These are phyloP conservation scores for thale cress (Arabidopsis thaliana) DNA, from an alignment of 345 rosid genomes.

Conservation along the genomic window TAIR10.1 NC_003075.7:17155001-17155500, in stretches of 20 bases:
- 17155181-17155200: constrained; percentile 9
- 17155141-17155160: constrained; percentile 29
- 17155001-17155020: background rate
- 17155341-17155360: constrained; percentile 29
- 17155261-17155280: constrained; percentile 17
- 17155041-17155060: background rate
- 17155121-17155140: constrained; percentile 25
- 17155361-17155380: constrained; percentile 27
- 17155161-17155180: constrained; percentile 21
- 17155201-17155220: constrained; percentile 30
- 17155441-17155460: constrained; percentile 36
- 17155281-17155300: constrained; percentile 19
- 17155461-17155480: constrained; percentile 35
- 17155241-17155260: constrained; percentile 25
- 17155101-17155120: constrained; percentile 28
- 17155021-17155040: constrained; percentile 19
- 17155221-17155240: constrained; percentile 30
- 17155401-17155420: constrained; percentile 44
- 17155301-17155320: constrained; percentile 15
- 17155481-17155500: background rate
- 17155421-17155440: constrained; percentile 45
- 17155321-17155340: constrained; percentile 30
- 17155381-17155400: constrained; percentile 35
- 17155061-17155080: background rate
- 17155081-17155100: background rate